These are phyloP conservation scores for Candida yuanshanica DNA, from an alignment of 805 yeast genomes.

Conservation along the genomic window DNA sequence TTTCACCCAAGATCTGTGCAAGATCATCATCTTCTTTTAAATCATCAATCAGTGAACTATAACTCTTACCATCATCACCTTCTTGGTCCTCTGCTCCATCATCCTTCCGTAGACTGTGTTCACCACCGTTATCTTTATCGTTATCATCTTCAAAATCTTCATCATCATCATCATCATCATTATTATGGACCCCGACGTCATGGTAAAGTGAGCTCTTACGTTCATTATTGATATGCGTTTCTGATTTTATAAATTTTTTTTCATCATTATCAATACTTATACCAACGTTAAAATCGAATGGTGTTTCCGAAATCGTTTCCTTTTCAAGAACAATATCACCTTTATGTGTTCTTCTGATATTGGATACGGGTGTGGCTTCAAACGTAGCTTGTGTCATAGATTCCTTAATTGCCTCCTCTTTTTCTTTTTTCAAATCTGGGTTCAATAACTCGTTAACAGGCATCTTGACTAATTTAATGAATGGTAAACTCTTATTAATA, in stretches of 20 bases:
- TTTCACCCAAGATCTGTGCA: constrained; percentile 26
- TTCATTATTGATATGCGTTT: constrained; percentile 9
- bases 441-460: constrained; percentile 72
- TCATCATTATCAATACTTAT: constrained; percentile 20
- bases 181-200: constrained; percentile 7
- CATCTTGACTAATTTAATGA: constrained; percentile 55
- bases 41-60: constrained; percentile 2
- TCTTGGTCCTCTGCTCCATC: constrained; percentile 13
- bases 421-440: constrained; percentile 65
- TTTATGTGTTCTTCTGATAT: constrained; percentile 75
- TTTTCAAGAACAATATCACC: constrained; percentile 79
- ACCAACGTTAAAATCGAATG: constrained; percentile 27
- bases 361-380: constrained; percentile 52
- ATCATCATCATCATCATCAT: constrained; percentile 8
- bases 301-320: constrained; percentile 25
- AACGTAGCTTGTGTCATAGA: constrained; percentile 64
- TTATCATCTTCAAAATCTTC: constrained; percentile 14
- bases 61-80: constrained; percentile 16
- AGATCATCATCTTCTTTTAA: constrained; percentile 31
- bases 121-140: constrained; percentile 6
- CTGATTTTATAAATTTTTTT: constrained; percentile 16
- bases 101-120: constrained; percentile 23
- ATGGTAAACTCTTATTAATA: constrained; percentile 44
- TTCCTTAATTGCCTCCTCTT: constrained; percentile 65
- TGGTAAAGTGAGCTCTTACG: constrained; percentile 11